Evolutionary conservation across 192 early-diverging fungal genomes (phyloP).

Genomic region (Linderina pennispora): DNA sequence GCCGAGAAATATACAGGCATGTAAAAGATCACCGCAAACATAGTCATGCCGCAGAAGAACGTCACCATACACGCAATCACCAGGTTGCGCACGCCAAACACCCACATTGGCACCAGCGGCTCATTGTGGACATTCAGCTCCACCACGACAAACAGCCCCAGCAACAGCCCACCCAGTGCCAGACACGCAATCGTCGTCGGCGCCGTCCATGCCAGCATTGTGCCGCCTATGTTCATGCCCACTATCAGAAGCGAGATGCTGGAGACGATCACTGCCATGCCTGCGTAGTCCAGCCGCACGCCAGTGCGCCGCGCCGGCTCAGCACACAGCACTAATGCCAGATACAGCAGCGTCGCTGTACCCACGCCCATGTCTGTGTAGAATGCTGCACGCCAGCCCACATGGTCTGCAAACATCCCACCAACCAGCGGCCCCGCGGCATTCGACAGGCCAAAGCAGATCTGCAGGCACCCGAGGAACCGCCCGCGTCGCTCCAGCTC

Average conservation of each 20-base stretch:
- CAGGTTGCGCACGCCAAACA: constrained; percentile 53
- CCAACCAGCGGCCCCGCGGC: constrained; percentile 54
- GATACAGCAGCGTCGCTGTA: constrained; percentile 42
- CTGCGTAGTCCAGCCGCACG: constrained; percentile 57
- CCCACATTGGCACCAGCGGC: constrained; percentile 59
- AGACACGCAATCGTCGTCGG: constrained; percentile 48
- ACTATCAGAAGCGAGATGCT: constrained; percentile 60
- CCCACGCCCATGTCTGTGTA: constrained; percentile 78
- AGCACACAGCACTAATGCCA: constrained; percentile 48
- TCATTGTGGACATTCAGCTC: constrained; percentile 49
- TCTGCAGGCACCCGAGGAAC: constrained; percentile 57
- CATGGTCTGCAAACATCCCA: constrained; percentile 50
- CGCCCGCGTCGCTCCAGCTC: constrained; percentile 63
- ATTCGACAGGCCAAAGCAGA: constrained; percentile 52
- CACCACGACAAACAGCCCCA: constrained; percentile 53
- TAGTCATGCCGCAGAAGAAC: constrained; percentile 39
- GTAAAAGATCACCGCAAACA: constrained; percentile 53
- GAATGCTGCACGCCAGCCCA: constrained; percentile 62
- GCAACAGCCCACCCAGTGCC: constrained; percentile 19
- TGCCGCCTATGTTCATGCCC: constrained; percentile 74
- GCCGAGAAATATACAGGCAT: constrained; percentile 67
- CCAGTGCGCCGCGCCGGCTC: constrained; percentile 15
- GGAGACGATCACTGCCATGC: constrained; percentile 48
- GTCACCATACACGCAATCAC: constrained; percentile 30
- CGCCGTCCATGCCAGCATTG: constrained; percentile 48